Evolutionary conservation across 768 basidiomycete genomes (phyloP).

Genomic region (Scleroderma bovista): DNA sequence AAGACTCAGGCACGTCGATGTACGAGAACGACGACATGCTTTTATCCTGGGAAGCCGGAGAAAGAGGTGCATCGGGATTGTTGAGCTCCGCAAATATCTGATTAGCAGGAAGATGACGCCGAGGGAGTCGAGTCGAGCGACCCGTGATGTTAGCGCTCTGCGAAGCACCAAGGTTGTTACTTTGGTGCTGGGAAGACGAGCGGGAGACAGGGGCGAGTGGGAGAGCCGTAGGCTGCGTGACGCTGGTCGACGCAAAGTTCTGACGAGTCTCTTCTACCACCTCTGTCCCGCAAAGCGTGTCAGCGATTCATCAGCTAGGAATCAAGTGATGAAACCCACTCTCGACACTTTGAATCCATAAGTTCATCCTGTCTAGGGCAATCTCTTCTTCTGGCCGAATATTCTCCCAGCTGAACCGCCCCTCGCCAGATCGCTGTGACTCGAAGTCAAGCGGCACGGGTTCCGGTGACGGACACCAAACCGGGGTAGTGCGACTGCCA

Average conservation of each 20-base stretch:
- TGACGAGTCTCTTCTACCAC: slow-evolving; percentile 79
- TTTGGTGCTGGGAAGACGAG: slow-evolving; percentile 39
- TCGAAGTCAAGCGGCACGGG: slow-evolving; percentile 24
- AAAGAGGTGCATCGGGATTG: slow-evolving; percentile 14
- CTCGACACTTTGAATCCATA: slow-evolving; percentile 82
- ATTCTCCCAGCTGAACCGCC: slow-evolving; percentile 30
- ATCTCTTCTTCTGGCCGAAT: slow-evolving; percentile 28
- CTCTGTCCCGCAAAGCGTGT: slow-evolving; percentile 38
- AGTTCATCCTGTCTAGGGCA: slow-evolving; percentile 59
- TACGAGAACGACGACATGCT: slow-evolving; percentile 22
- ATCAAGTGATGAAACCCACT: slow-evolving; percentile 43
- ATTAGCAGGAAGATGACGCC: slow-evolving; percentile 57
- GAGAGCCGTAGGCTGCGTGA: slow-evolving; percentile 51
- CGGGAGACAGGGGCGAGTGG: slow-evolving; percentile 56
- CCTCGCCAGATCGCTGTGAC: slow-evolving; percentile 26
- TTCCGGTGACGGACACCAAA: slow-evolving; percentile 26
- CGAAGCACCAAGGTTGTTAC: slow-evolving; percentile 27
- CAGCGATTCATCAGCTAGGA: neutral
- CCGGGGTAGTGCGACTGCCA: slow-evolving; percentile 24
- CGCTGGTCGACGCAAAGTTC: slow-evolving; percentile 56
- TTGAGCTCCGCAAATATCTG: slow-evolving; percentile 54
- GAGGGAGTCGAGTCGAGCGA: slow-evolving; percentile 47
- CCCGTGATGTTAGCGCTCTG: slow-evolving; percentile 7
- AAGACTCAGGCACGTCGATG: slow-evolving; percentile 14
- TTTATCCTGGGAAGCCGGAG: slow-evolving; percentile 14